Evolutionary conservation across 2,329 filamentous ascomycete species (phyloP), one percentile per base, ranked within the genome.

Genomic region (Cladosporium velox): DNA sequence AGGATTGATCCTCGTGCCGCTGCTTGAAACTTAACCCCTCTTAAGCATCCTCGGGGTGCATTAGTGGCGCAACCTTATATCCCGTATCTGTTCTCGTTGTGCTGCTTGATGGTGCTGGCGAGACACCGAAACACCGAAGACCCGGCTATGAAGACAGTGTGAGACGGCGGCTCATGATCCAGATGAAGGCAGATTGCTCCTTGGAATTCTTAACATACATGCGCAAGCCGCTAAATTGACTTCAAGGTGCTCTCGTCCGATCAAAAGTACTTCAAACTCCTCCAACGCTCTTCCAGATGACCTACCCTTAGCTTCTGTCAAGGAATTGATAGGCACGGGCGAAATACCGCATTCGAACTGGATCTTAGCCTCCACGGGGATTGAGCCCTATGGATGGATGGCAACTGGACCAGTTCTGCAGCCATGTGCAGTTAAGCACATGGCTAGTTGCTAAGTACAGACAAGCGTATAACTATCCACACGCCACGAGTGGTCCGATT

Each of bases 381-480:
- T 34, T 55, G 52, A 21, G 41, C 41, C 41, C 41, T 47, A 47
- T 47, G 3, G 52, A 34, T 55, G 32, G 8, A 15, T 34, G 52
- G 52, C 52, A n/a, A 34, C 28, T 32, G 32, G 28, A 55, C 52
- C 28, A 30, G 3, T 4, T 55, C 51, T 55, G 30, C 52, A 55
- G 52, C 52, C 52, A 55, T 34, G 52, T 34, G 52, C 52, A 55
- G 15, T 32, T 26, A 59, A 59, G 57, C 57, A 59, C 57, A 59
- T 59, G 57, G 57, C 57, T 26, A 5, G 24, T 30, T 47, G 51
- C 61, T 64, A 64, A 64, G 51, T 47, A 24, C 51, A 64, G 51
- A 44, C 49, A 64, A 64, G 61, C 61, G 61, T 57, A n/a, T n/a
- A 32, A 32, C 26, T 49, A 34, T 54, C 24, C 26, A n/a, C 61